Evolutionary conservation across 805 yeast species (phyloP), one percentile per base, ranked within the genome.

Genomic region (Metschnikowia noctiluminum): DNA sequence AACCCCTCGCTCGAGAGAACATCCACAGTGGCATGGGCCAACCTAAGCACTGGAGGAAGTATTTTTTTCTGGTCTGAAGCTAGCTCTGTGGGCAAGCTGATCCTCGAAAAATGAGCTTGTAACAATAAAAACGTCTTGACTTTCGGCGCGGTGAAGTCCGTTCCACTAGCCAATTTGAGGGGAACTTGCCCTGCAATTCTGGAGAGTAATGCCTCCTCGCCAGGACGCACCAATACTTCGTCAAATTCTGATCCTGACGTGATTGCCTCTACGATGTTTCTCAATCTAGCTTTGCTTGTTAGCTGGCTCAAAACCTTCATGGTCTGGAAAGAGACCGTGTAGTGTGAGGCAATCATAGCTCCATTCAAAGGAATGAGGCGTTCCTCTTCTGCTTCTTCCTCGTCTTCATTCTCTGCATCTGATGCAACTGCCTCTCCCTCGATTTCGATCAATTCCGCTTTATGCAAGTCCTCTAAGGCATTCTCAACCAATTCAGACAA

Each of bases 401-500:
- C 70, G 0, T 66, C 71, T 4, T 63, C 73, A 1, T 65, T 75
- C 1, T 68, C 73, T 7, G 42, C 50, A 1, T 46, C 51, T 7
- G 10, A 10, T 30, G 39, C 48, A 1, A 63, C 71, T 1, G 61
- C 69, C 9, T 64, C 71, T 11, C 64, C 71, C 11, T 78, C 78
- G 1, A 84, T 53, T 53, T 85, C 90, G 39, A 94, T 74, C 49
- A 91, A 60, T 31, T 80, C 80, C 0, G 82, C 78, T 1, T 80
- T 80, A 3, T 61, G 64, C 39, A 94, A 70, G 16, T 88, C 95
- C 31, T 74, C 74, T 53, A 92, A 60, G 0, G 88, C 74, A 6
- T 68, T 70, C 61, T 94, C 98, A 11, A 92, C 85, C 11, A 89
- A 62, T 41, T 90, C 97, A 0, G 97, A 90, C 38, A 94, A 68